These are phyloP conservation scores for Diaporthe sp. DNA, from an alignment of 2,329 filamentous ascomycete genomes.

Conservation along the genomic window DNA sequence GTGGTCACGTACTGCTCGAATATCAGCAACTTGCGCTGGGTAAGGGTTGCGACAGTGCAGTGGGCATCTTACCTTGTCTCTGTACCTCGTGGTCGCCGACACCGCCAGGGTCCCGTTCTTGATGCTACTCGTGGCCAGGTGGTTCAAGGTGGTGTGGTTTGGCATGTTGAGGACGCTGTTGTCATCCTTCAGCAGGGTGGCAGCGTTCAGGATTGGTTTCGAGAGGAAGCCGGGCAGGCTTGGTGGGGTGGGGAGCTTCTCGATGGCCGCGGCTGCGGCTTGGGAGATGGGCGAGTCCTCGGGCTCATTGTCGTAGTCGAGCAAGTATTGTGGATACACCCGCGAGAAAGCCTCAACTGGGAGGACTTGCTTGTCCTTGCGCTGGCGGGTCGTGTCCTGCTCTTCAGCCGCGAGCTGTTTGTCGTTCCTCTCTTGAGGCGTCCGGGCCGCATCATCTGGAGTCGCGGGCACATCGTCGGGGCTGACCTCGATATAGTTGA, in stretches of 20 bases:
- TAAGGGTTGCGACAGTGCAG: conserved; percentile 1
- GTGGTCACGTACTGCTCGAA: conserved; percentile 87
- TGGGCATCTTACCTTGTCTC: conserved; percentile 81
- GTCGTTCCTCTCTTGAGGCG: conserved; percentile 44
- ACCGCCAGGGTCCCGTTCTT: conserved; percentile 96
- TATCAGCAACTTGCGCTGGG: conserved; percentile 41
- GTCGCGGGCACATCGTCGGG: conserved; percentile 73
- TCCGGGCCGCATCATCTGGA: conserved; percentile 46
- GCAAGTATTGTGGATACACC: conserved; percentile 85
- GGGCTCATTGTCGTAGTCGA: conserved; percentile 82
- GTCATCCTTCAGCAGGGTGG: conserved; percentile 95
- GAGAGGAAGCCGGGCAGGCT: conserved; percentile 89
- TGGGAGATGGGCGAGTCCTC: conserved; percentile 83
- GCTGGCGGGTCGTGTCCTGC: conserved; percentile 58
- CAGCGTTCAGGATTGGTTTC: conserved; percentile 94
- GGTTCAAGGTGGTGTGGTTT: conserved; percentile 96
- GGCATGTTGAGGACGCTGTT: conserved; percentile 97
- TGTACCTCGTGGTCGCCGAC: conserved; percentile 97
- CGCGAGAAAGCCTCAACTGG: conserved; percentile 74
- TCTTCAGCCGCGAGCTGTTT: conserved; percentile 47
- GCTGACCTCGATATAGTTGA: conserved; percentile 97
- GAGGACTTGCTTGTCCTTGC: conserved; percentile 67
- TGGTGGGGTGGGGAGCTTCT: conserved; percentile 86
- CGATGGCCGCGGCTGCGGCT: conserved; percentile 79
- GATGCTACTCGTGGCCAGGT: conserved; percentile 97